phyloP scores from a whole-genome alignment of 2,329 filamentous ascomycete species.

The Dichotomopilus funicola region DNA sequence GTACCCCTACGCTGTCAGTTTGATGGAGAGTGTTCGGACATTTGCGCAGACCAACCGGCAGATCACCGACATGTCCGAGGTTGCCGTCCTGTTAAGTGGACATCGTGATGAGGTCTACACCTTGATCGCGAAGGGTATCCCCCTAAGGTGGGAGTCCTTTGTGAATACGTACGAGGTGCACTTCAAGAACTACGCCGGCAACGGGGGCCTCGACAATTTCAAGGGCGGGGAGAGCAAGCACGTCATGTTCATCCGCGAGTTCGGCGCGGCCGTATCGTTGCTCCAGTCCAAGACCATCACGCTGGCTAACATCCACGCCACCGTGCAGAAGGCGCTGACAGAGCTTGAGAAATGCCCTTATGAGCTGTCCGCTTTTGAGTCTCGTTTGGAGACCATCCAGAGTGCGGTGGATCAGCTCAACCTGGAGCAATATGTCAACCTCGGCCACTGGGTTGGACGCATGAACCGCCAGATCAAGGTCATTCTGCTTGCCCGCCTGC shows the following conservation, averaged over 20 bases:
- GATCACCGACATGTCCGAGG: conserved; percentile 79
- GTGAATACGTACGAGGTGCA: conserved; percentile 94
- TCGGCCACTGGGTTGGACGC: conserved; percentile 80
- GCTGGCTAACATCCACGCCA: conserved; percentile 72
- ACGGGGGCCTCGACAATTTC: conserved; percentile 52
- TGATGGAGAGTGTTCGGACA: conserved; percentile 98
- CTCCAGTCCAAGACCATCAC: conserved; percentile 82
- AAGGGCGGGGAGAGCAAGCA: conserved; percentile 79
- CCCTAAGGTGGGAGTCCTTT: conserved; percentile 94
- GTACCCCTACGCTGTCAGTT: conserved; percentile 92
- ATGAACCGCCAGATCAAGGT: conserved; percentile 81
- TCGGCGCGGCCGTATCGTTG: conserved; percentile 78
- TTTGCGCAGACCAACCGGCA: conserved; percentile 81
- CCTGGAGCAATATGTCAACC: conserved; percentile 89
- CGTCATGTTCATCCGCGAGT: conserved; percentile 92
- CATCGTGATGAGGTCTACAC: conserved; percentile 86
- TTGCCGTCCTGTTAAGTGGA: conserved; percentile 79
- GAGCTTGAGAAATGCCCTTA: conserved; percentile 84
- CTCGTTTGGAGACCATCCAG: conserved; percentile 78
- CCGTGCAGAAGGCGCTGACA: conserved; percentile 69
- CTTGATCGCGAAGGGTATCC: conserved; percentile 79
- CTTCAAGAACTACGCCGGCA: conserved; percentile 59
- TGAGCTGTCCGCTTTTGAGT: conserved; percentile 69
- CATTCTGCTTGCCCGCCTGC: conserved; percentile 74
- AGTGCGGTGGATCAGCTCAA: conserved; percentile 93